phyloP scores from a whole-genome alignment of 139 green algal species.

The Microglena sp. region DNA sequence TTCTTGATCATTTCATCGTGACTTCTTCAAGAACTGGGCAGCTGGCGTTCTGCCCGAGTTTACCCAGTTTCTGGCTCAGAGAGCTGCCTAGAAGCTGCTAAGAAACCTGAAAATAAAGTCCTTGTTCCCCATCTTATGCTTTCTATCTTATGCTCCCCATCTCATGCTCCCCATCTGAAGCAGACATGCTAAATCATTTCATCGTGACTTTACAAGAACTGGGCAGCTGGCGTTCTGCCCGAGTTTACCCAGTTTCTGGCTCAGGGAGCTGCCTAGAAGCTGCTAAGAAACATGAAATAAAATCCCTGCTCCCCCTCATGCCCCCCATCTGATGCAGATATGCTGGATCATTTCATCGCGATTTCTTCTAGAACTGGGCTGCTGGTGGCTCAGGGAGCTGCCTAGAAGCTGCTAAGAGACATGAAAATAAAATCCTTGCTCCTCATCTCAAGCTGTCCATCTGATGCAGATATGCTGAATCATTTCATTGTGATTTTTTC shows the following conservation, averaged over 20 bases:
- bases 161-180: neutral
- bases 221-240: slow-evolving; percentile 31
- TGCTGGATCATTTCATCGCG: too few species aligned
- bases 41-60: slow-evolving; percentile 38
- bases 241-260: too few species aligned
- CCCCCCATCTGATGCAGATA: neutral
- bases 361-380: too few species aligned
- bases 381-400: too few species aligned
- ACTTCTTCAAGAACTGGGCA: slow-evolving; percentile 52
- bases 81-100: too few species aligned
- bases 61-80: too few species aligned
- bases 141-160: neutral
- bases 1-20: slow-evolving; percentile 44
- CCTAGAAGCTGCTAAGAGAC: too few species aligned
- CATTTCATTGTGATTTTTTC: slow-evolving; percentile 38
- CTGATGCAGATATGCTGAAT: neutral
- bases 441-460: neutral
- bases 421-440: too few species aligned
- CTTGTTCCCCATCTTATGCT: neutral
- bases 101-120: too few species aligned
- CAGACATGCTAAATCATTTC: slow-evolving; percentile 10
- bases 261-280: too few species aligned
- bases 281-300: too few species aligned
- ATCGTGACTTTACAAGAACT: slow-evolving; percentile 46
- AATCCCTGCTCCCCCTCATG: neutral